Percentiles rank a stretch among this genome's conserved stretches.
phyloP scores from a whole-genome alignment of 1,284 basidiomycete species.

The Irpex sp. region DNA sequence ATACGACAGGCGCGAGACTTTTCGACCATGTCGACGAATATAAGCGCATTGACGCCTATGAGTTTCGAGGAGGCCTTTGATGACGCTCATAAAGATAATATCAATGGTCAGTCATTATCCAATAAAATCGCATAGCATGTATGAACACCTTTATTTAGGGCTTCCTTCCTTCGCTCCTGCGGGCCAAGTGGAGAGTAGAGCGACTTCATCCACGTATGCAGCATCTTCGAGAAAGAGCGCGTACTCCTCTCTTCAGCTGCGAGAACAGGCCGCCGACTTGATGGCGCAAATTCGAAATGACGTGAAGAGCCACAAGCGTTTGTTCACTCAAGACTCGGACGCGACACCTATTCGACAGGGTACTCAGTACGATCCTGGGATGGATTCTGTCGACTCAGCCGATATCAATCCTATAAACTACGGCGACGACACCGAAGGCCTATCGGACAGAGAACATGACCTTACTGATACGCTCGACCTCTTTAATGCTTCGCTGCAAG shows the following conservation, averaged over 20 bases:
- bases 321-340: constrained; percentile 49
- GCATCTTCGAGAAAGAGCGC: constrained; percentile 25
- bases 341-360: constrained; percentile 29
- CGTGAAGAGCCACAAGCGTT: constrained; percentile 62
- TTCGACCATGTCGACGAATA: constrained; percentile 62
- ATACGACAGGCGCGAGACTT: constrained; percentile 70
- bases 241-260: constrained; percentile 60
- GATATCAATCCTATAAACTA: background rate
- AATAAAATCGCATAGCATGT: no score
- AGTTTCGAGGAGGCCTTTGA: background rate
- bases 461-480: background rate
- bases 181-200: constrained; percentile 9
- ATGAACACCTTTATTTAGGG: no score
- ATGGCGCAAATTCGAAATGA: constrained; percentile 82
- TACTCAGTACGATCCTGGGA: background rate
- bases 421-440: constrained; percentile 13
- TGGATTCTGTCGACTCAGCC: constrained; percentile 7
- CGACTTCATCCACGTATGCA: constrained; percentile 14
- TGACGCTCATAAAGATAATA: background rate
- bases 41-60: constrained; percentile 29
- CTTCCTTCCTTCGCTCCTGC: no score
- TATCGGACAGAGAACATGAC: background rate
- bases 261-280: constrained; percentile 68
- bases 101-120: background rate
- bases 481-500: background rate